Conservation (phyloP, 306 rosid genomes). For the Parietaria judaica region DNA sequence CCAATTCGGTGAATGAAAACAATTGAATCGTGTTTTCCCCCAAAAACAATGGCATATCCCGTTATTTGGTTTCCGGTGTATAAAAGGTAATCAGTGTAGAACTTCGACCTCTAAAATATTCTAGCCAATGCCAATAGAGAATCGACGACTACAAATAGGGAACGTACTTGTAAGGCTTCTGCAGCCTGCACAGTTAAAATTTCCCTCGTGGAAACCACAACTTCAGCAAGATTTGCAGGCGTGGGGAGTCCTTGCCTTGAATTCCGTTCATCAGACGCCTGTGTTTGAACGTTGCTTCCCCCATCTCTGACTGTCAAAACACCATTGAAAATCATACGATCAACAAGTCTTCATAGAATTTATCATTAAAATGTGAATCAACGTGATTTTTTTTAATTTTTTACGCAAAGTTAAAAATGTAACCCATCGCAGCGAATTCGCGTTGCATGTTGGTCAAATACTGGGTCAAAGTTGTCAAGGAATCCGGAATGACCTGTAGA, state of each 20-base stretch:
- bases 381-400: constrained; percentile 13
- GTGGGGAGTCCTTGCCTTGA: constrained; percentile 51
- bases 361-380: background rate
- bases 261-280: constrained; percentile 37
- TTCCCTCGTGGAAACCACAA: constrained; percentile 65
- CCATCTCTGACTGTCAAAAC: constrained; percentile 58
- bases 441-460: constrained; percentile 51
- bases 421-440: constrained; percentile 71
- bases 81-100: no score
- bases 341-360: constrained; percentile 4
- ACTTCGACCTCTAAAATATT: no score
- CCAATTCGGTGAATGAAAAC: no score
- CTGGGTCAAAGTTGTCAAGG: constrained; percentile 81
- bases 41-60: no score
- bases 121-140: no score
- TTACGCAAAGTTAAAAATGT: constrained; percentile 22
- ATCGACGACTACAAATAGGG: background rate
- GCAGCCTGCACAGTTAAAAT: constrained; percentile 63
- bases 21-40: no score
- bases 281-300: constrained; percentile 39
- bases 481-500: constrained; percentile 83
- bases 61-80: no score
- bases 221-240: constrained; percentile 83
- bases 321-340: constrained; percentile 25
- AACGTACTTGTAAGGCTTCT: constrained; percentile 65